Percentiles rank a stretch among this genome's conserved stretches.
Evolutionary conservation across 2,329 filamentous ascomycete species (phyloP).

Genomic region (Colletotrichum orbiculare): DNA sequence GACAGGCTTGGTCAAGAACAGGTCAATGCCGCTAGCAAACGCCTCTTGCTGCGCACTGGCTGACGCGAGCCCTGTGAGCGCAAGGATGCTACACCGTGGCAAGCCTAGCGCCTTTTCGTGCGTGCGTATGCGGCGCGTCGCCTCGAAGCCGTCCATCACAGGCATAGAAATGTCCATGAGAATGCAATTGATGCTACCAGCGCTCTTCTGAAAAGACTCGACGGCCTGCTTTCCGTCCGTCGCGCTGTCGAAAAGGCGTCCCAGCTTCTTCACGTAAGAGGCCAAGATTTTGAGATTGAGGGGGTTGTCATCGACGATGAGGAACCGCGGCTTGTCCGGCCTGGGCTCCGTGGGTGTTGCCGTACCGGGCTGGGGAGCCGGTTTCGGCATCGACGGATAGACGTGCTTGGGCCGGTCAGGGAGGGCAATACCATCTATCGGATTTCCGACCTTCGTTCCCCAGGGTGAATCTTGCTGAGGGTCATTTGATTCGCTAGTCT

Average conservation of each 20-base stretch:
- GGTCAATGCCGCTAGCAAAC: constrained; percentile 62
- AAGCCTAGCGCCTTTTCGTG: constrained; percentile 57
- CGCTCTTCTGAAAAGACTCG: constrained; percentile 41
- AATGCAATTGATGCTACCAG: constrained; percentile 43
- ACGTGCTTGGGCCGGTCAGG: no score
- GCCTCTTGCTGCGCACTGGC: constrained; percentile 63
- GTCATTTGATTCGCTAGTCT: no score
- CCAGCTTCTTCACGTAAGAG: constrained; percentile 49
- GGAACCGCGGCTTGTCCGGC: constrained; percentile 35
- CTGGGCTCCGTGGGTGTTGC: no score
- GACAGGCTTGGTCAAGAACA: constrained; percentile 68
- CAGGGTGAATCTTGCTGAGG: no score
- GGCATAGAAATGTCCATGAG: constrained; percentile 68
- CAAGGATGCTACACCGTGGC: constrained; percentile 58
- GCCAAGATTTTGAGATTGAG: constrained; percentile 52
- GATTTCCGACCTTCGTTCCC: no score
- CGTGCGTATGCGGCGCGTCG: constrained; percentile 60
- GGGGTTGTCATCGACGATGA: constrained; percentile 55
- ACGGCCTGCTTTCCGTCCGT: constrained; percentile 49
- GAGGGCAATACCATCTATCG: no score
- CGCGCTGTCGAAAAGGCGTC: constrained; percentile 43
- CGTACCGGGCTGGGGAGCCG: no score
- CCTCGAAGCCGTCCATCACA: constrained; percentile 63
- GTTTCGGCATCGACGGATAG: not conserved
- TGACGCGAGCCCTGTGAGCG: constrained; percentile 63